Evolutionary conservation across 208 protist genomes (phyloP).

Genomic region (Acanthamoeba triangularis): DNA sequence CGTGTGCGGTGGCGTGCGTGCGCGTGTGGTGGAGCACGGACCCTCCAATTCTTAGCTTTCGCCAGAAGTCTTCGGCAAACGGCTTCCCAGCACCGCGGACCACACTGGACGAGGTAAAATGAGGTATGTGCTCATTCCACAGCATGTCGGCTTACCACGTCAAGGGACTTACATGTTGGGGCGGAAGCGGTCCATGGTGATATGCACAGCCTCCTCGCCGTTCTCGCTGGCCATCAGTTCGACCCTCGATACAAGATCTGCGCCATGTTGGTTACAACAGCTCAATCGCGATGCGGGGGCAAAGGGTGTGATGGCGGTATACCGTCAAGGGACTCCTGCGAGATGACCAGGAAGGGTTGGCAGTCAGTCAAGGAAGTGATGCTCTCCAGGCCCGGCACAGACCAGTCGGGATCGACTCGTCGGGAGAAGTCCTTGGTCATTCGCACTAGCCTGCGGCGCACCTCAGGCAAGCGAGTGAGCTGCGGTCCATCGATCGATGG

Average conservation of each 20-base stretch:
- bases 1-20: neutral
- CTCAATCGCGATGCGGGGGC: neutral
- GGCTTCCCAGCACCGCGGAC: constrained; percentile 1
- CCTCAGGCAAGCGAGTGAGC: neutral
- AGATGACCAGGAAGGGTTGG: constrained; percentile 39
- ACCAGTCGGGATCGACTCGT: neutral
- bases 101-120: neutral
- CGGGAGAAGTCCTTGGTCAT: constrained; percentile 9
- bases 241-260: constrained; percentile 2
- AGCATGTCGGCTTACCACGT: too few species aligned
- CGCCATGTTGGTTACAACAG: neutral
- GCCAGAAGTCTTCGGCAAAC: constrained; percentile 41
- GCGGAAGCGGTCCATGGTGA: constrained; percentile 29
- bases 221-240: neutral
- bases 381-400: neutral
- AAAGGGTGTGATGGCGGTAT: neutral
- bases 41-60: constrained; percentile 31
- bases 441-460: neutral
- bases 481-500: neutral
- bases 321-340: constrained; percentile 22
- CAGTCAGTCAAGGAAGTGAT: neutral
- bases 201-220: neutral
- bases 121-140: neutral
- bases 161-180: constrained; percentile 3
- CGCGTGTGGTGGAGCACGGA: neutral